Conservation (phyloP, 2,329 filamentous ascomycete genomes). For the Ceratocystis harringtonii region DNA sequence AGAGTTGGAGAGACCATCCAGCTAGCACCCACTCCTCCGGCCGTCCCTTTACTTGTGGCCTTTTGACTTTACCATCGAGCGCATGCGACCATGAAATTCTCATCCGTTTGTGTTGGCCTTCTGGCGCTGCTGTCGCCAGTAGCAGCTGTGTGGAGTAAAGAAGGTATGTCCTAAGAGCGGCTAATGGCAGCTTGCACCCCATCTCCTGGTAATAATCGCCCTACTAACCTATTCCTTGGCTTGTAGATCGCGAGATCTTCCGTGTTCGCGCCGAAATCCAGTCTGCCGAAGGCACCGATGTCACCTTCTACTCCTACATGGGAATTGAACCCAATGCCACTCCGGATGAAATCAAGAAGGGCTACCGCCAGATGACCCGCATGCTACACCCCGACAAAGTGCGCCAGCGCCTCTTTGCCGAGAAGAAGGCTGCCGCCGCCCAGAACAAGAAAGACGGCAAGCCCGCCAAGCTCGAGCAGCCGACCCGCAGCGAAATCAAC, state of each 20-base stretch:
- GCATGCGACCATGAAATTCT: slow-evolving; percentile 50
- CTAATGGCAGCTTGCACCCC: too few species aligned
- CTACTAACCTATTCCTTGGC: background rate
- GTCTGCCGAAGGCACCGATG: slow-evolving; percentile 57
- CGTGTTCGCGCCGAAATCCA: slow-evolving; percentile 77
- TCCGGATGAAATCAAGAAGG: slow-evolving; percentile 82
- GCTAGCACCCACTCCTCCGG: background rate
- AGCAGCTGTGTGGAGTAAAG: slow-evolving; percentile 68
- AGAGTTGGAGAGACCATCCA: slow-evolving; percentile 19
- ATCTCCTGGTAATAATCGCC: too few species aligned
- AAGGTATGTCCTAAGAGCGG: slow-evolving; percentile 41
- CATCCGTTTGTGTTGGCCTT: slow-evolving; percentile 51
- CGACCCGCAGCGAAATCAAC: slow-evolving; percentile 59
- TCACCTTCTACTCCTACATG: slow-evolving; percentile 91
- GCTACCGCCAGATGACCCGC: slow-evolving; percentile 76
- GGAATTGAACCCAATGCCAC: slow-evolving; percentile 58
- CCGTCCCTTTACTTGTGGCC: background rate
- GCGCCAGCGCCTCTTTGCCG: slow-evolving; percentile 63
- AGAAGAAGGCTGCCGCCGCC: slow-evolving; percentile 43
- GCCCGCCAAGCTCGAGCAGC: slow-evolving; percentile 53
- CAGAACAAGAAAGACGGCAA: slow-evolving; percentile 25
- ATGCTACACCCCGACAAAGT: slow-evolving; percentile 91
- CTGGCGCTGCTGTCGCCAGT: slow-evolving; percentile 52
- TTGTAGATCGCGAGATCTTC: slow-evolving; percentile 89
- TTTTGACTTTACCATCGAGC: background rate